These are phyloP conservation scores for Blastobotrys chiropterorum DNA, from an alignment of 805 yeast species.

Conservation along the genomic window DNA sequence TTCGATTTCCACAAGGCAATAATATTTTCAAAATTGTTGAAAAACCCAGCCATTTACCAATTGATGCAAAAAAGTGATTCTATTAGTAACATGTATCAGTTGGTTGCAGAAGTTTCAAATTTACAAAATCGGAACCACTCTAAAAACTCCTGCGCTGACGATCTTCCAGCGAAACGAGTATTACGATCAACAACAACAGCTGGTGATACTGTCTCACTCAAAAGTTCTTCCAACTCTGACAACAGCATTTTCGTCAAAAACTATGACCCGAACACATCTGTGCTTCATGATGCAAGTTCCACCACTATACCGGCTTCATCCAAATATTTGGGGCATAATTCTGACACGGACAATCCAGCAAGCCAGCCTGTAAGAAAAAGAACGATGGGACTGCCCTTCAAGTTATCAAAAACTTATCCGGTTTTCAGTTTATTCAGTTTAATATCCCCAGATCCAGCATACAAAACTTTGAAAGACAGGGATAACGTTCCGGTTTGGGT, in stretches of 20 bases:
- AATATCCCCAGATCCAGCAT: background rate
- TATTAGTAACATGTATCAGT: background rate
- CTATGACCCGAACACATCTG: background rate
- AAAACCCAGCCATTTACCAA: background rate
- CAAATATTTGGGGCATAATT: background rate
- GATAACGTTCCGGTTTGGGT: background rate
- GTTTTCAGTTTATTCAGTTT: background rate
- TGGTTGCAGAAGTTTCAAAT: background rate
- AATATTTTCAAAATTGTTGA: background rate
- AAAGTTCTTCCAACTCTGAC: background rate
- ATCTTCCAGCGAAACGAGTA: too few relatives aligned
- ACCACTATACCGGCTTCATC: background rate
- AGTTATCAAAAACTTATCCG: background rate
- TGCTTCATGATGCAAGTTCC: background rate
- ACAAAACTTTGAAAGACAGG: background rate
- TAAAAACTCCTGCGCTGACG: too few relatives aligned
- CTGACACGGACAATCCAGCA: background rate
- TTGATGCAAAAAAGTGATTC: background rate
- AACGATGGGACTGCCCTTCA: background rate
- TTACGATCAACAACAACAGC: too few relatives aligned
- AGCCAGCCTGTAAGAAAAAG: background rate
- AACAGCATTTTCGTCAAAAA: background rate
- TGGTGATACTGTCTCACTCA: background rate
- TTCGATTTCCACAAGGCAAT: background rate
- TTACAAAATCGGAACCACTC: background rate